Conservation (phyloP, 192 early-diverging fungal genomes). For the Podila epigama region DNA sequence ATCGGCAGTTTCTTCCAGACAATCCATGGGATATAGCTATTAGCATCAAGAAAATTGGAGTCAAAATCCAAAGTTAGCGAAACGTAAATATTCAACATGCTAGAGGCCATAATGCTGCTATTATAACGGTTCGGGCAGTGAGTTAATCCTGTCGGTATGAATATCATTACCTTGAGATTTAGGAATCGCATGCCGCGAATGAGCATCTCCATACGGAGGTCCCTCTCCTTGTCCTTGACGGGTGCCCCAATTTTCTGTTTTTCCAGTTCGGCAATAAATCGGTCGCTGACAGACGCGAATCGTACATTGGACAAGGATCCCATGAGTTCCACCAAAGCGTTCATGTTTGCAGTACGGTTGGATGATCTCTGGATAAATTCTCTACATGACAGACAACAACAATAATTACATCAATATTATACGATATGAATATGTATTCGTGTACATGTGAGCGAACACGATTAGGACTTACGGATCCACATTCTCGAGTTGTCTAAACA, state of each 20-base stretch:
- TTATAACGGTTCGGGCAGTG: background rate
- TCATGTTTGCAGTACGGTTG: constrained; percentile 88
- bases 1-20: constrained; percentile 93
- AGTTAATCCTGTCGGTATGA: background rate
- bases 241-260: constrained; percentile 67
- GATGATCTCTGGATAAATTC: constrained; percentile 72
- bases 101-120: no score
- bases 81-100: no score
- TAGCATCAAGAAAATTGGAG: background rate
- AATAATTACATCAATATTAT: background rate
- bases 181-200: constrained; percentile 92
- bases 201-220: constrained; percentile 84
- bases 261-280: constrained; percentile 91
- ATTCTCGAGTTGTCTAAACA: constrained; percentile 89
- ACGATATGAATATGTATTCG: no score
- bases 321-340: constrained; percentile 92
- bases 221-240: constrained; percentile 63
- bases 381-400: constrained; percentile 27
- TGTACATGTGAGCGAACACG: no score
- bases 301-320: constrained; percentile 88
- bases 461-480: constrained; percentile 79
- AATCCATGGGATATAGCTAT: constrained; percentile 91
- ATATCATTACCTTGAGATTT: constrained; percentile 73
- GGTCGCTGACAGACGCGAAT: constrained; percentile 93
- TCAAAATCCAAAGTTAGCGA: constrained; percentile 2